Base-by-base conservation (phyloP, 2,329 filamentous ascomycete species). In the Sporothrix phasma region DNA sequence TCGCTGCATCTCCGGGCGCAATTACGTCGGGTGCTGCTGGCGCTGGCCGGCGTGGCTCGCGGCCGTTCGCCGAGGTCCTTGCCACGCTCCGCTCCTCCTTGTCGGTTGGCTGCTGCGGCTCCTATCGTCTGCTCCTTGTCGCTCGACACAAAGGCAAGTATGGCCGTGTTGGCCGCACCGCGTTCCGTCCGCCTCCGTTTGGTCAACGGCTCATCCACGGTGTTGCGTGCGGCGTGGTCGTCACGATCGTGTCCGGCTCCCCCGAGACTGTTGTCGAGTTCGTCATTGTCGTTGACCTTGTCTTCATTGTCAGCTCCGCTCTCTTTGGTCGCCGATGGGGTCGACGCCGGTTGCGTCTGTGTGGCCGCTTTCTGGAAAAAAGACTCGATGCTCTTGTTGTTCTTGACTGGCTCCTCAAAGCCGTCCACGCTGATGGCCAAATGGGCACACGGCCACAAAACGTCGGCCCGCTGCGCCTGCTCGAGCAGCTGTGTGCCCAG, bases 401-500 rank as follows among this genome's bases (percentile, higher is more conserved):
- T 88, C 46, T 82, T 85, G 65, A 93, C 79, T 2, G 90, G 89
- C 68, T 97, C 92, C 73, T 97, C 92, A 68, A 97, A 97, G 0
- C 91, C 92, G n/a, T 86, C 87, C 26, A 97, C 90, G 68, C 88
- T 92, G 53, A 97, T 77, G 65, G 90, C 94, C 8, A 99, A 79
- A 72, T 96, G 94, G n/a, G 86, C 81, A 72, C 94, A 97, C 6
- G 94, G 94, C 91, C 92, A 97, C 17, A 89, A 87, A 61, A 82
- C 79, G 1, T 90, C 91, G 68, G 96, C 91, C 1, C 83, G 81
- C 11, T 90, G 80, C 41, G 96, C 86, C 70, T 96, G 92, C 26
- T 82, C 82, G 3, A 97, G 79, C 19, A 97, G 78, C 24, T 82
- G 86, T 72, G 87, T 91, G 10, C 90, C 88, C 43, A 96, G 80